These are phyloP conservation scores for Colletotrichum orchidophilum DNA, from an alignment of 2,329 filamentous ascomycete genomes.

Conservation along the genomic window DNA sequence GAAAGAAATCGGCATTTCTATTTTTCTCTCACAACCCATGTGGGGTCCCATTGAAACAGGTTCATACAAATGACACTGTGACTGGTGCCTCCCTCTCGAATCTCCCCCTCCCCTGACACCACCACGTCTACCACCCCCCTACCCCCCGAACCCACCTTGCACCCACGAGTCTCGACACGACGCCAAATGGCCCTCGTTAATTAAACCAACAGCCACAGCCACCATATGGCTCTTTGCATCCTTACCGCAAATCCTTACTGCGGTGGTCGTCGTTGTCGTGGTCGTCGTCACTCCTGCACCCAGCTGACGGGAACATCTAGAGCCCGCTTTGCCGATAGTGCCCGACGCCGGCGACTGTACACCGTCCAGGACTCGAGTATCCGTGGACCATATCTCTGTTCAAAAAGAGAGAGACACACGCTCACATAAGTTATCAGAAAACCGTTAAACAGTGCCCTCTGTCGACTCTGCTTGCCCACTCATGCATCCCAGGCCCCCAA, in stretches of 20 bases:
- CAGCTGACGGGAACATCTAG: background rate
- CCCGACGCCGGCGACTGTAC: background rate
- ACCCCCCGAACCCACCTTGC: background rate
- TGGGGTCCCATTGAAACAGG: slow-evolving; percentile 32
- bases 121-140: background rate
- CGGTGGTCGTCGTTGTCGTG: slow-evolving; percentile 13
- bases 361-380: no score
- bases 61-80: slow-evolving; percentile 31
- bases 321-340: background rate
- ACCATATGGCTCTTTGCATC: background rate
- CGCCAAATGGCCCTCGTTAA: slow-evolving; percentile 17
- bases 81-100: background rate
- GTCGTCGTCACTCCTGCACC: background rate
- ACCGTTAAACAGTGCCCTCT: background rate
- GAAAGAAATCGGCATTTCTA: slow-evolving; percentile 30
- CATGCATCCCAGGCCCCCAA: background rate
- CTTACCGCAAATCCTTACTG: background rate
- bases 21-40: slow-evolving; percentile 27
- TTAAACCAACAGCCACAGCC: slow-evolving; percentile 25
- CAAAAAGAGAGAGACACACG: background rate
- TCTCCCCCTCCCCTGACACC: background rate
- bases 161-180: background rate
- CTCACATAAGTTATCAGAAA: background rate
- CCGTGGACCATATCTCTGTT: no score
- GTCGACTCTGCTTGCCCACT: background rate